Evolutionary conservation across 805 yeast species (phyloP).

Genomic region (Brettanomyces nanus): DNA sequence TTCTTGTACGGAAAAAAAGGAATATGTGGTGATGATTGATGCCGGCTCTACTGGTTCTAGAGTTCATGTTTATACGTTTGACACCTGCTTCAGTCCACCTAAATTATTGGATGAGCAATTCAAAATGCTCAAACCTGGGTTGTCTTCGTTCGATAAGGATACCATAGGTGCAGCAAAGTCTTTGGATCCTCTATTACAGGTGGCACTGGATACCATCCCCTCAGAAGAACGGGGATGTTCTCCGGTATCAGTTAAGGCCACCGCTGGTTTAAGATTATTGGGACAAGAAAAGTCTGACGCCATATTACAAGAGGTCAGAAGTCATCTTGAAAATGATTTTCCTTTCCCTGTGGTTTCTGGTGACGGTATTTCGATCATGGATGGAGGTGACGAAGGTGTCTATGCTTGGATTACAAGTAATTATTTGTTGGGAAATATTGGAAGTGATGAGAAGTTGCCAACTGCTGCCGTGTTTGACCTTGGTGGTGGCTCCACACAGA

Average conservation of each 20-base stretch:
- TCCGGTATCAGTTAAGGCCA: conserved; percentile 94
- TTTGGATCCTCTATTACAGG: conserved; percentile 68
- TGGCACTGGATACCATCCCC: conserved; percentile 77
- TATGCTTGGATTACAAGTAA: conserved; percentile 98
- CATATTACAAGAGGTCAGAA: conserved; percentile 69
- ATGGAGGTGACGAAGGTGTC: conserved; percentile 95
- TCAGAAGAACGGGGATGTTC: conserved; percentile 65
- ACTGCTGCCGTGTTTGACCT: conserved; percentile 97
- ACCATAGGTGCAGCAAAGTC: conserved; percentile 83
- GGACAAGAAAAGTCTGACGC: conserved; percentile 67
- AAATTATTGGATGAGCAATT: conserved; percentile 70
- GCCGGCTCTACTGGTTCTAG: conserved; percentile 98
- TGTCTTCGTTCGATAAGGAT: conserved; percentile 77
- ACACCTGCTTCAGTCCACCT: conserved; percentile 82
- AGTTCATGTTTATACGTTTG: conserved; percentile 88
- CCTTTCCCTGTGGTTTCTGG: conserved; percentile 89
- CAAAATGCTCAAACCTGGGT: conserved; percentile 87
- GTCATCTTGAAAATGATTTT: conserved; percentile 66
- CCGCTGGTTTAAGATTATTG: conserved; percentile 87
- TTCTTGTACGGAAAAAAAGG: conserved; percentile 25
- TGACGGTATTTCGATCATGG: conserved; percentile 89
- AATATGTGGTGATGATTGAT: conserved; percentile 89
- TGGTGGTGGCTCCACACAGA: conserved; percentile 98
- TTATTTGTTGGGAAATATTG: conserved; percentile 89
- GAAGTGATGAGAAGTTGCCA: conserved; percentile 61